Conservation (phyloP, 2,329 filamentous ascomycete genomes). For the Tolypocladium endophyticum region DNA sequence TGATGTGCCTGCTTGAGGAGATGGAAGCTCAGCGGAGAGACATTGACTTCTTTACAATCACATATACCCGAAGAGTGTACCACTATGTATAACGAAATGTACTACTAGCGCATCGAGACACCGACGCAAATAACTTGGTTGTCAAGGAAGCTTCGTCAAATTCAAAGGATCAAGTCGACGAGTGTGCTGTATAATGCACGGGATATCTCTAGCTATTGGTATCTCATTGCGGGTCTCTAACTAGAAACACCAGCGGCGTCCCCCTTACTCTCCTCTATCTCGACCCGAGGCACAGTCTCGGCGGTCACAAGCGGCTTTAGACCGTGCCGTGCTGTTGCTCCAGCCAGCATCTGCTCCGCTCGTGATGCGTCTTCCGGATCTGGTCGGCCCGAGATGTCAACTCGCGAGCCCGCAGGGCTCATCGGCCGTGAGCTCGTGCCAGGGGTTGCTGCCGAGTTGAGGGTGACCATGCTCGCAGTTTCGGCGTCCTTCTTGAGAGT, state of each 20-base stretch:
- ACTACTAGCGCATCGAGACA: slow-evolving; percentile 1
- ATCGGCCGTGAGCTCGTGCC: slow-evolving; percentile 20
- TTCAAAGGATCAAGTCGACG: neutral
- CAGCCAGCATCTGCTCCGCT: slow-evolving; percentile 4
- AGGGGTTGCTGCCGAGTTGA: slow-evolving; percentile 33
- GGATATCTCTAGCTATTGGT: slow-evolving; percentile 6
- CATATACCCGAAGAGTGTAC: slow-evolving; percentile 21
- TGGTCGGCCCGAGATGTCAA: slow-evolving; percentile 1
- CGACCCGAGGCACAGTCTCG: slow-evolving; percentile 26
- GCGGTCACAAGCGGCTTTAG: slow-evolving; percentile 45
- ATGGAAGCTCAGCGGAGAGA: neutral
- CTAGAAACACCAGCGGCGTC: neutral
- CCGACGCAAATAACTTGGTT: neutral
- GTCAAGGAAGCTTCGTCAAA: neutral
- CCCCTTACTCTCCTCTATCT: slow-evolving; percentile 3
- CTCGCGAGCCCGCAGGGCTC: slow-evolving; percentile 13
- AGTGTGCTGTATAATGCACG: slow-evolving; percentile 2
- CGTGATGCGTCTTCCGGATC: slow-evolving; percentile 1
- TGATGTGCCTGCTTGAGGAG: neutral
- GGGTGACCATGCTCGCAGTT: slow-evolving; percentile 61
- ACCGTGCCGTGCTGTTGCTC: slow-evolving; percentile 20
- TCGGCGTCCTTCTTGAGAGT: slow-evolving; percentile 52
- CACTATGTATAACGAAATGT: slow-evolving; percentile 19
- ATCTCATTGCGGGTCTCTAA: neutral
- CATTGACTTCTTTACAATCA: slow-evolving; percentile 11